These are phyloP conservation scores for Wickerhamiella alocasiicola DNA, from an alignment of 805 yeast species.

Conservation along the genomic window DNA sequence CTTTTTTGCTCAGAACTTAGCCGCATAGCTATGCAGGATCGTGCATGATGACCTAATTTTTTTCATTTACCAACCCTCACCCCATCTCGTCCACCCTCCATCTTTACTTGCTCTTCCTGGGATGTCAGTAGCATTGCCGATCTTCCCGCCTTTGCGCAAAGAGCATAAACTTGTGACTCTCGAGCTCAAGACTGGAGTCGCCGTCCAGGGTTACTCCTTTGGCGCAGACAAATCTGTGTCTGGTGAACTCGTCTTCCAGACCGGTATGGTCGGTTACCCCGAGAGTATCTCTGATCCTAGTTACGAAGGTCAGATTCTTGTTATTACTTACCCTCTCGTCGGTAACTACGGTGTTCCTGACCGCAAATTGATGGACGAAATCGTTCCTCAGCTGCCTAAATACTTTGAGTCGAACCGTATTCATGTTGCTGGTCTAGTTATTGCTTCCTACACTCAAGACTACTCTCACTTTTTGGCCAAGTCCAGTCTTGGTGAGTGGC, in stretches of 20 bases:
- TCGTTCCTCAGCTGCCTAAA: slow-evolving; percentile 65
- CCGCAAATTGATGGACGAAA: slow-evolving; percentile 59
- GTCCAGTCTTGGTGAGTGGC: slow-evolving; percentile 88
- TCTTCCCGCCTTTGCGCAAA: slow-evolving; percentile 79
- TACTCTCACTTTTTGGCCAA: slow-evolving; percentile 88
- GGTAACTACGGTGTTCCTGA: slow-evolving; percentile 99
- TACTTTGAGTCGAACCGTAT: slow-evolving; percentile 87
- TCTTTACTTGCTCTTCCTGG: too few relatives aligned
- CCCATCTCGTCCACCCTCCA: too few relatives aligned
- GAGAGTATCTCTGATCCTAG: slow-evolving; percentile 98
- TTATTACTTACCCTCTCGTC: slow-evolving; percentile 89
- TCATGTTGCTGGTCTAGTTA: slow-evolving; percentile 93
- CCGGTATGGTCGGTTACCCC: slow-evolving; percentile 99
- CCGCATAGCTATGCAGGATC: background rate
- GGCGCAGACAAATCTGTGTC: slow-evolving; percentile 85
- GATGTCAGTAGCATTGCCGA: slow-evolving; percentile 46
- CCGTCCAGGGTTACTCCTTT: slow-evolving; percentile 89
- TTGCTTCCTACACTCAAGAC: slow-evolving; percentile 93
- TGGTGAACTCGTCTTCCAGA: slow-evolving; percentile 97
- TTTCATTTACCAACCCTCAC: slow-evolving; percentile 1
- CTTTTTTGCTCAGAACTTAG: background rate
- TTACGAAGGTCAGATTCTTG: slow-evolving; percentile 92
- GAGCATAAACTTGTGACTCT: slow-evolving; percentile 73
- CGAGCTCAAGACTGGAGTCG: slow-evolving; percentile 76
- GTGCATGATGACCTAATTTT: slow-evolving; percentile 8